Evolutionary conservation across 768 basidiomycete genomes (phyloP), one percentile per base, ranked within the genome.

Genomic region (Pleurotus tuber-regium): DNA sequence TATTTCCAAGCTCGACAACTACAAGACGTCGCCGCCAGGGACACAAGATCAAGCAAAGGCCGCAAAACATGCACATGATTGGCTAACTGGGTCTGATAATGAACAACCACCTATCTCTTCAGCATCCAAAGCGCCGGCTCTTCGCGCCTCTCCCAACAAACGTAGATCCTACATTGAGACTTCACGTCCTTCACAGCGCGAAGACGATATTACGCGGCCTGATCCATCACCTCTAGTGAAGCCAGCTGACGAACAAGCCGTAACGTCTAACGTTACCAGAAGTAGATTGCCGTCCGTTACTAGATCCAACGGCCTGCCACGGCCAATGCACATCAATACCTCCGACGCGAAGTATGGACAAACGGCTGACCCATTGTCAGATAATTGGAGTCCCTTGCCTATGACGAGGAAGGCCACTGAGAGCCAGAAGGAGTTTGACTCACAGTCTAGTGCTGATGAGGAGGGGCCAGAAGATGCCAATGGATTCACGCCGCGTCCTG

Each of bases 111-210:
- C 54, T n/a, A n/a, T n/a, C 21, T 24, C 52, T 21, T 31, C 44
- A 43, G 51, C 46, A 9, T 28, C 62, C 41, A 33, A 59, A 52
- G 50, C 59, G 14, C 52, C 59, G 35, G 69, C 85, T 25, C 66
- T 89, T 44, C 82, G 87, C 50, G 79, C 84, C 16, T 86, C 85
- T 14, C 86, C 86, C 18, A 81, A 82, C 61, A 89, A 89, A 67
- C 80, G 86, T 10, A 79, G 86, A 29, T 88, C 87, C 2, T 75
- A 79, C 46, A 78, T 87, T 28, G 77, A 86, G 58, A 75, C 73
- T 54, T 66, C 65, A 4, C 35, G 30, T 1, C 46, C 29, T 6
- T 33, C 30, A 16, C 31, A 29, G 8, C n/a, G 35, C 11, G 28
- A 33, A 2, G 35, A 48, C 9, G 46, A 48, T 18, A 24, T 48